phyloP scores from a whole-genome alignment of 345 rosid genomes.

The Lagerstroemia speciosa region DNA sequence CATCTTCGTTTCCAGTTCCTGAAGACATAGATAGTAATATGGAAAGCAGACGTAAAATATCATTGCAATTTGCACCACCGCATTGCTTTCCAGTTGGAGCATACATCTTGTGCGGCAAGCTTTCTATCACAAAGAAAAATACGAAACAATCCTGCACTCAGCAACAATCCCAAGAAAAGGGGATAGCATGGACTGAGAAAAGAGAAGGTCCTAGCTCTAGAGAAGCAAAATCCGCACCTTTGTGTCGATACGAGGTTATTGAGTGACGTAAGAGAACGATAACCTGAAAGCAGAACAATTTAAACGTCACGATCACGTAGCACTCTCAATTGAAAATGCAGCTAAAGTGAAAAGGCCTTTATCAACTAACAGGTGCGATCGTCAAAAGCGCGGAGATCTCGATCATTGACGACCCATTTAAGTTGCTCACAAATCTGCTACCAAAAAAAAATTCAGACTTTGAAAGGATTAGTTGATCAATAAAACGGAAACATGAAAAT shows the following conservation, averaged over 20 bases:
- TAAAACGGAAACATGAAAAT: background rate
- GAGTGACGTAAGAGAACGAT: conserved; percentile 48
- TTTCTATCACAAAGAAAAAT: background rate
- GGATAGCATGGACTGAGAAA: too few relatives aligned
- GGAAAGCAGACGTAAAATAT: background rate
- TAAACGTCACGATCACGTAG: background rate
- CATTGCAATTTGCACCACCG: background rate
- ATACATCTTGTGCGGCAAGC: background rate
- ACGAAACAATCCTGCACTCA: background rate
- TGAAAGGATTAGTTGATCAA: background rate
- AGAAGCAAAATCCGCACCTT: conserved; percentile 19
- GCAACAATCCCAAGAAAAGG: background rate
- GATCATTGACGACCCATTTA: conserved; percentile 66
- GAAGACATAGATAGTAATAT: background rate
- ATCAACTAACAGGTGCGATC: conserved; percentile 40
- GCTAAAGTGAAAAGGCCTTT: background rate
- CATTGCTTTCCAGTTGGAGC: background rate
- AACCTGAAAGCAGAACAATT: conserved; percentile 28
- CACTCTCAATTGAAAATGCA: background rate
- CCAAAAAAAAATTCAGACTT: conserved; percentile 2
- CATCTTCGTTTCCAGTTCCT: conserved; percentile 16
- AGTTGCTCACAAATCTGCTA: conserved; percentile 75
- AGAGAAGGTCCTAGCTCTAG: too few relatives aligned
- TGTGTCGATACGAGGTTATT: conserved; percentile 16
- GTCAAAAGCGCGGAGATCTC: conserved; percentile 55